Conservation (phyloP, 2,329 filamentous ascomycete species). For the Neurospora sp. region DNA sequence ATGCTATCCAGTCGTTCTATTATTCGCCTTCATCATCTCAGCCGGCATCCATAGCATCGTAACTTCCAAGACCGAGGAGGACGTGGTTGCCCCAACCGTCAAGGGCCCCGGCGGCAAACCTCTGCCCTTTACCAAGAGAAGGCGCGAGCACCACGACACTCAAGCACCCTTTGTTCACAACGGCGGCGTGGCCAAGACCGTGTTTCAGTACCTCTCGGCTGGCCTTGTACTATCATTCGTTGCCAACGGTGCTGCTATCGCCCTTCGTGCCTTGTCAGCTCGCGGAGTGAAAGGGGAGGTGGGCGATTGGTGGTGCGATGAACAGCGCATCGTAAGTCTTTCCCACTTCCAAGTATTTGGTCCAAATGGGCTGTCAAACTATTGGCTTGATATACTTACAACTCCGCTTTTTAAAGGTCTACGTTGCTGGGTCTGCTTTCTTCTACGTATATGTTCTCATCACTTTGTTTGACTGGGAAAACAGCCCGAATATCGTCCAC, state of each 20-base stretch:
- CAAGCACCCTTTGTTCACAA: constrained; percentile 34
- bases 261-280: constrained; percentile 61
- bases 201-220: constrained; percentile 68
- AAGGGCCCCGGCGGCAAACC: constrained; percentile 85
- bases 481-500: constrained; percentile 73
- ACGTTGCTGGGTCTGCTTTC: constrained; percentile 76
- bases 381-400: constrained; percentile 8
- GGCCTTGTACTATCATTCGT: constrained; percentile 66
- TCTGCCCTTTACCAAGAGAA: constrained; percentile 56
- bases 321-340: constrained; percentile 30
- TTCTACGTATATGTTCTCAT: constrained; percentile 79
- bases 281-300: constrained; percentile 30
- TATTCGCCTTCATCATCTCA: constrained; percentile 40
- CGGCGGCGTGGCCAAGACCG: constrained; percentile 54
- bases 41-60: constrained; percentile 44
- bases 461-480: constrained; percentile 73
- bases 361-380: background rate
- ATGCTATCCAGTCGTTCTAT: constrained; percentile 42
- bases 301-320: constrained; percentile 72
- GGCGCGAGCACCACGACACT: constrained; percentile 16
- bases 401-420: constrained; percentile 50
- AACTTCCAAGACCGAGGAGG: constrained; percentile 39
- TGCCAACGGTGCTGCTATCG: constrained; percentile 62
- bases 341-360: background rate
- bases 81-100: constrained; percentile 36